Conservation (phyloP, 192 early-diverging fungal genomes). For the Entomortierella chlamydospora region DNA sequence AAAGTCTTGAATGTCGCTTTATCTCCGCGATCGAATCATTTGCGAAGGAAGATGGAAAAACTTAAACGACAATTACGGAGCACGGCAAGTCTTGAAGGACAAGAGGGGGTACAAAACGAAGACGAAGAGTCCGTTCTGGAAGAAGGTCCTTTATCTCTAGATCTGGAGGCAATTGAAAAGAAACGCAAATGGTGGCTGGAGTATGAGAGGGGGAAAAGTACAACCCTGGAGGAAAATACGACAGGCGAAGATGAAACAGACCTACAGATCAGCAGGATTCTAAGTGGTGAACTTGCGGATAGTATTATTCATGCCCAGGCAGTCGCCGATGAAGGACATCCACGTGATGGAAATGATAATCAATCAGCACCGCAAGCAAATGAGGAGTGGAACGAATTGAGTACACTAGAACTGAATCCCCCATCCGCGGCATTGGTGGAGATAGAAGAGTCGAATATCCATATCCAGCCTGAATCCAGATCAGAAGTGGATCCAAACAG, state of each 20-base stretch:
- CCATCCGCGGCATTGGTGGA: not conserved
- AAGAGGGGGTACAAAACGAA: not conserved
- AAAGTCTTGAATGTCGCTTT: not conserved
- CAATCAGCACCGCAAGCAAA: not conserved
- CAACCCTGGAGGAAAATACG: constrained; percentile 10
- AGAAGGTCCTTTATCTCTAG: constrained; percentile 40
- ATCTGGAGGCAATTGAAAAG: constrained; percentile 28
- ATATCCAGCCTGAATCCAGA: not conserved
- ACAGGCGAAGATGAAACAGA: not conserved
- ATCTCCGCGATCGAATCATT: constrained; percentile 36
- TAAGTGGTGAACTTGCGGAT: not conserved
- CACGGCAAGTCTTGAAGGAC: constrained; percentile 26
- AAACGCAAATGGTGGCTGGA: constrained; percentile 32
- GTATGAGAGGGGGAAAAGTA: not conserved
- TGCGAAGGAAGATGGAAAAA: constrained; percentile 23
- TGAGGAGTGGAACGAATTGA: not conserved
- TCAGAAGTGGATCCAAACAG: not conserved
- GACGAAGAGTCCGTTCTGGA: constrained; percentile 26
- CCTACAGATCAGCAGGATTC: not conserved
- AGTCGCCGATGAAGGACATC: not conserved
- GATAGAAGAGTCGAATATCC: not conserved
- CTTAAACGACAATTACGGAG: constrained; percentile 27
- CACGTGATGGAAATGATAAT: not conserved
- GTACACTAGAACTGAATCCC: not conserved
- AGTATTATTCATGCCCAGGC: not conserved